These are phyloP conservation scores for Botryosphaeria dothidea DNA, from an alignment of 2,329 filamentous ascomycete species.

Conservation along the genomic window DNA sequence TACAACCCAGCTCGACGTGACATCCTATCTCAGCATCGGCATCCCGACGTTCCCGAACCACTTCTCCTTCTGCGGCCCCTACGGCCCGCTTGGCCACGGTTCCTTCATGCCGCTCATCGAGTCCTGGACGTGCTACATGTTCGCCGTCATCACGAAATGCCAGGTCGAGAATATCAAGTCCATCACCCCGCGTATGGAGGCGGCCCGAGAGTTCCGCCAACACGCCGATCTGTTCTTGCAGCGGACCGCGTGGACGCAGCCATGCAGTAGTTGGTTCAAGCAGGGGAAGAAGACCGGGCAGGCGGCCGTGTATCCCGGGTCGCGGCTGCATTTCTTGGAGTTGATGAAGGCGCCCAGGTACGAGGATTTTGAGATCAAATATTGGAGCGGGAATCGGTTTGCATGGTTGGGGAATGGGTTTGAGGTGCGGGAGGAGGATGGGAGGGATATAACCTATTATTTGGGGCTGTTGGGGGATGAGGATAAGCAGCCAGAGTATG, in stretches of 20 bases:
- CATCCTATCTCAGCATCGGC: conserved; percentile 42
- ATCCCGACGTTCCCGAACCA: conserved; percentile 47
- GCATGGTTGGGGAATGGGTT: conserved; percentile 48
- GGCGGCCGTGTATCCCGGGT: conserved; percentile 42
- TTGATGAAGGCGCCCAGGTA: conserved; percentile 38
- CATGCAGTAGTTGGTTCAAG: conserved; percentile 49
- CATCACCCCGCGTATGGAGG: conserved; percentile 41
- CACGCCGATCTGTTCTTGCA: conserved; percentile 51
- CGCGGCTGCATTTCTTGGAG: conserved; percentile 40
- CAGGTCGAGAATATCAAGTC: conserved; percentile 44
- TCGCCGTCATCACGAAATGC: not conserved
- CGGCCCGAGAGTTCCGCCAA: conserved; percentile 38
- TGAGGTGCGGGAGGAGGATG: conserved; percentile 47
- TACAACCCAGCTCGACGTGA: conserved; percentile 32
- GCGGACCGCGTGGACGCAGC: conserved; percentile 51
- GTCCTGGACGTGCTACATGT: conserved; percentile 32
- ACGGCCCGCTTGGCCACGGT: conserved; percentile 26
- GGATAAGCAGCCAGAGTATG: conserved; percentile 45
- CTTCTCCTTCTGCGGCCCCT: conserved; percentile 43
- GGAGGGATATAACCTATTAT: conserved; percentile 50
- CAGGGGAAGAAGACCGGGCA: conserved; percentile 37
- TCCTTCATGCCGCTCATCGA: conserved; percentile 45
- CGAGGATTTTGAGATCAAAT: conserved; percentile 46
- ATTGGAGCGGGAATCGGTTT: conserved; percentile 42
- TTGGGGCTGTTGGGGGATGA: conserved; percentile 41